Base-by-base conservation (phyloP, 331 rosid genomes). In the Rhamnella rubrinervis region DNA sequence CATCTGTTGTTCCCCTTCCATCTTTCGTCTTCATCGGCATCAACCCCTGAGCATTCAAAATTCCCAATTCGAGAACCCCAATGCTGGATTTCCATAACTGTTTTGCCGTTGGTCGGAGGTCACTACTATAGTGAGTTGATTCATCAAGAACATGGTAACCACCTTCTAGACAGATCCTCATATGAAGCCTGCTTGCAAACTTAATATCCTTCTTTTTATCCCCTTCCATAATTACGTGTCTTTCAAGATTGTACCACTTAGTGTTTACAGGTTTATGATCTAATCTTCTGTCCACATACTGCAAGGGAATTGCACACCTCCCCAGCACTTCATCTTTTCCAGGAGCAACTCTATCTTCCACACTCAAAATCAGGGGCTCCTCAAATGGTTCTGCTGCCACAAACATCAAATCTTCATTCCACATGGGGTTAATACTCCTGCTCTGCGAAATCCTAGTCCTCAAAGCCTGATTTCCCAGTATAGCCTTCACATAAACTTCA, bases 341-440 rank as follows among this genome's bases (percentile, higher is more conserved):
- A 1, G 96, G 85, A 2, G 96, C 97, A 78, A 93, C 83, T 65
- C 97, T 82, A 25, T 93, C 98, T 65, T 93, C 98, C 76, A 93
- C 98, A 39, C 90, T 93, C 81, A 93, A 82, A 75, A 87, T 80
- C 75, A 93, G 60, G 5, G 84, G 96, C 75, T 93, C 97, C 79
- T 93, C 98, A 69, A 93, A 91, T 14, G 98, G 93, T 51, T 93
- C 97, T 1, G 97, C 83, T 4, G 91, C 98, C 60, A 93, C 98
- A 77, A 91, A 90, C 97, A 93, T 93, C 88, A 93, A 46, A 82
- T 93, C 97, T 78, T 93, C 97, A 37, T 93, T 93, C 98, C 97
- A 93, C 97, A 93, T 73, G 35, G 98, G 98, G 83, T 93, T 93
- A 66, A 91, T 84, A 55, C 71, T 83, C 84, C 96, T 77, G 75